phyloP scores from a whole-genome alignment of 148 eudicot species.

The Arbutus unedo region DNA sequence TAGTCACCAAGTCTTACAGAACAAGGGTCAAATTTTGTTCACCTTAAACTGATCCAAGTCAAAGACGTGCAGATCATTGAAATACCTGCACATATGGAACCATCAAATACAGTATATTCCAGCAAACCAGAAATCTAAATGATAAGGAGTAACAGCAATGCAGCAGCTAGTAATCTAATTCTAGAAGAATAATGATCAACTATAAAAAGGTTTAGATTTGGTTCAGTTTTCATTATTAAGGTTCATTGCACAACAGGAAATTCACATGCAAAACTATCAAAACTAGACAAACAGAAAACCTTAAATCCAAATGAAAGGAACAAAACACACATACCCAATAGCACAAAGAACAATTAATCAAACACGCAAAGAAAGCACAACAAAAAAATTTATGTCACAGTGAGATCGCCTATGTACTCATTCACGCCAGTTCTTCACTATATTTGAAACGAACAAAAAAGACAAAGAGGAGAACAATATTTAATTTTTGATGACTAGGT shows the following conservation, averaged over 20 bases:
- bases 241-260: neutral
- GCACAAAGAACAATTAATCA: neutral
- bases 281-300: neutral
- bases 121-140: conserved; percentile 3
- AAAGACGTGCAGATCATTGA: conserved; percentile 85
- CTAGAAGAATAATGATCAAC: neutral
- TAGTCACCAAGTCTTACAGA: neutral
- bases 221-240: neutral
- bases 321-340: neutral
- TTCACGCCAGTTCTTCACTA: neutral
- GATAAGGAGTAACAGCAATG: neutral
- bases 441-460: neutral
- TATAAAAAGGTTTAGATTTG: neutral
- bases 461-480: neutral
- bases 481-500: neutral
- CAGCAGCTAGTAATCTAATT: neutral
- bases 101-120: neutral
- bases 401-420: neutral
- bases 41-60: conserved; percentile 98
- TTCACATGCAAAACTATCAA: neutral
- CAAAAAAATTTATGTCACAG: neutral
- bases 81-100: conserved; percentile 57
- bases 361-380: neutral
- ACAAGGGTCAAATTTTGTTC: conserved; percentile 8
- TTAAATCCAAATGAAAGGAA: neutral